Percentiles rank a stretch among this genome's conserved stretches.
These are phyloP conservation scores for Trichoderma breve DNA, from an alignment of 2,329 filamentous ascomycete genomes.

Conservation along the genomic window DNA sequence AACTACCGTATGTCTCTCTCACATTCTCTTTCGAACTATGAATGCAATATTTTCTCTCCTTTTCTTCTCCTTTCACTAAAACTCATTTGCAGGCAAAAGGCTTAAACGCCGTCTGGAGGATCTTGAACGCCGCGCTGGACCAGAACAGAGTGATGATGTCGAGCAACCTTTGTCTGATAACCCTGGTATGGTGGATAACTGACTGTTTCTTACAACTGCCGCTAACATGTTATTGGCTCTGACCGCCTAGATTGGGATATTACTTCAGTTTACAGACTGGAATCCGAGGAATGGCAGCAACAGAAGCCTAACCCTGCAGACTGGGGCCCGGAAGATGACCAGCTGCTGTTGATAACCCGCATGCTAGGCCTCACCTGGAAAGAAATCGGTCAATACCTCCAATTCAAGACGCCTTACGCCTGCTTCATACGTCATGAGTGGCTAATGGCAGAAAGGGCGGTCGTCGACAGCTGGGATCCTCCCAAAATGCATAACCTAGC, in stretches of 20 bases:
- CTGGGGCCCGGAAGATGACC: neutral
- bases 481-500: neutral
- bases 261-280: neutral
- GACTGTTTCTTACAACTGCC: neutral
- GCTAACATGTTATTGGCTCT: neutral
- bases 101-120: slow-evolving; percentile 86
- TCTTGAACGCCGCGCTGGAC: slow-evolving; percentile 72
- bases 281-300: neutral
- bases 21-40: neutral
- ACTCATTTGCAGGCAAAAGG: slow-evolving; percentile 70
- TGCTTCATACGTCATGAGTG: neutral
- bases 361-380: neutral
- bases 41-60: neutral
- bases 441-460: neutral
- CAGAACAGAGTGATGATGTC: slow-evolving; percentile 46
- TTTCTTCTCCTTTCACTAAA: slow-evolving; percentile 3
- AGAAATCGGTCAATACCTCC: neutral
- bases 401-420: neutral
- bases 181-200: neutral
- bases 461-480: neutral
- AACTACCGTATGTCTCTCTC: slow-evolving; percentile 77
- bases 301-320: neutral
- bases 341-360: neutral
- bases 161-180: slow-evolving; percentile 32
- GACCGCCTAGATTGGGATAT: neutral